phyloP scores from a whole-genome alignment of 2,329 filamentous ascomycete species.

The Colletotrichum sp. region DNA sequence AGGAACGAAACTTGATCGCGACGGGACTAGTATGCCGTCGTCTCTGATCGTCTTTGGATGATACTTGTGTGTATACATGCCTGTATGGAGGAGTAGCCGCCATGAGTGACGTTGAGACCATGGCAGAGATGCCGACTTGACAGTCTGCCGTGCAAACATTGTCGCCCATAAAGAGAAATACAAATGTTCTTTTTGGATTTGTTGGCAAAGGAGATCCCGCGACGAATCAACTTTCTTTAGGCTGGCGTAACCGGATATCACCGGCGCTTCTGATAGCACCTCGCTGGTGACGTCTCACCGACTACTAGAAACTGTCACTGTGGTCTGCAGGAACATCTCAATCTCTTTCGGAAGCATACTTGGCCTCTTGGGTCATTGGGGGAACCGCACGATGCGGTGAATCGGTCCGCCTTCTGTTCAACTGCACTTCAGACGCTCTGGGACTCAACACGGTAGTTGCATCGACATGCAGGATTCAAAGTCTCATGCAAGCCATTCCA shows the following conservation, averaged over 20 bases:
- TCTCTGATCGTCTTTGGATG: neutral
- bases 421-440: neutral
- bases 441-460: neutral
- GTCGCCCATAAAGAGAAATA: accelerated
- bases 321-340: too few relatives aligned
- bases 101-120: neutral
- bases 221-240: too few relatives aligned
- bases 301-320: too few relatives aligned
- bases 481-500: neutral
- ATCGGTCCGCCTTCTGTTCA: neutral
- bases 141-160: neutral
- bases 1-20: neutral
- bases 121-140: neutral
- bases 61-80: neutral
- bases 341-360: too few relatives aligned
- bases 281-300: too few relatives aligned
- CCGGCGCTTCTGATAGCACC: too few relatives aligned
- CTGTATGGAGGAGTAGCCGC: neutral
- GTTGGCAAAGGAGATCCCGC: too few relatives aligned
- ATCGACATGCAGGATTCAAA: neutral
- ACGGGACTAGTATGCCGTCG: neutral
- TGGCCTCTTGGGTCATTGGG: too few relatives aligned
- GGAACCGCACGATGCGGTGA: neutral
- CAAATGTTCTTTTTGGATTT: too few relatives aligned
- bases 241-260: too few relatives aligned